phyloP scores from a whole-genome alignment of 2,329 filamentous ascomycete genomes.

The Fusarium globosum region DNA sequence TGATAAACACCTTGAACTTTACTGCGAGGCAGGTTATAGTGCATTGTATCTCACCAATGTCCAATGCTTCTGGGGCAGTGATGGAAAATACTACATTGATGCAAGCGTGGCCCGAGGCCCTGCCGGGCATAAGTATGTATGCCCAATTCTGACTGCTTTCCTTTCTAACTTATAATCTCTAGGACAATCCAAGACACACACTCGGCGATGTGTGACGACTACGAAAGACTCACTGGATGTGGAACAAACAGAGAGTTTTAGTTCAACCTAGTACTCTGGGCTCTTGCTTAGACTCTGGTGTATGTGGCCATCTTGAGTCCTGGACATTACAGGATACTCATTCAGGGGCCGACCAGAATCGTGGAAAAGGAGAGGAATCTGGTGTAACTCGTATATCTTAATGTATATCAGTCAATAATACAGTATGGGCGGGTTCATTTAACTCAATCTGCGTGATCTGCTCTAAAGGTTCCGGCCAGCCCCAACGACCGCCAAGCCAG shows the following conservation, averaged over 20 bases:
- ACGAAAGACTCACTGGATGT: not conserved
- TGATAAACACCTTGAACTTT: not conserved
- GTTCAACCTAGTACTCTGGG: no score
- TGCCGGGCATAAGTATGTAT: not conserved
- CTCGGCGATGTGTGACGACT: not conserved
- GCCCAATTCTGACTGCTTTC: rapidly evolving
- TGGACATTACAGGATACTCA: no score
- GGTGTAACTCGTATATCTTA: no score
- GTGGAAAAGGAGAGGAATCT: no score
- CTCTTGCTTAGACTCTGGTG: no score
- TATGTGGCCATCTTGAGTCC: no score
- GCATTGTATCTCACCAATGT: not conserved
- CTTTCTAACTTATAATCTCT: not conserved
- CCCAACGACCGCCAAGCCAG: no score
- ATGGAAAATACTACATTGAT: constrained; percentile 9
- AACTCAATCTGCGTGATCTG: no score
- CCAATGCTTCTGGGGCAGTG: not conserved
- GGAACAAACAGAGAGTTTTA: not conserved
- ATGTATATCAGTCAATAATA: no score
- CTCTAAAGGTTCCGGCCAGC: no score
- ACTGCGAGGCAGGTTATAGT: not conserved
- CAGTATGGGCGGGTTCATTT: no score
- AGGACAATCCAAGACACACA: not conserved
- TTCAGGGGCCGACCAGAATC: no score
- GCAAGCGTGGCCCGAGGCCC: not conserved